phyloP scores from a whole-genome alignment of 2,329 filamentous ascomycete genomes.

The Emericellopsis cladophorae region DNA sequence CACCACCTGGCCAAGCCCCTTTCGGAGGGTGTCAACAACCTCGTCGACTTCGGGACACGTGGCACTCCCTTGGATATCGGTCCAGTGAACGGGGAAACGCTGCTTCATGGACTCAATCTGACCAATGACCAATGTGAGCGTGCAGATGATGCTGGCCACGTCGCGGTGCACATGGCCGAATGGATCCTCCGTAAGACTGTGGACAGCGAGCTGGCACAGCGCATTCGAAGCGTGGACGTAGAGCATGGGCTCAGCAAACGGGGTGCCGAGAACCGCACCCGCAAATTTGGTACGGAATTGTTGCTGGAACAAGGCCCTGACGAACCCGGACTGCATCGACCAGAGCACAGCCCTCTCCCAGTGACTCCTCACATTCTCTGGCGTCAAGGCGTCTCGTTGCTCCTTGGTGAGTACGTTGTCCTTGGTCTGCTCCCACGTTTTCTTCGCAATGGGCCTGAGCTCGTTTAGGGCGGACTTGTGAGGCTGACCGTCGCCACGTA shows the following conservation, averaged over 20 bases:
- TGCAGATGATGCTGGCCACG: conserved; percentile 60
- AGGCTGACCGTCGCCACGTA: conserved; percentile 9
- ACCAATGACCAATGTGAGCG: conserved; percentile 55
- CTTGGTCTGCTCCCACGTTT: conserved; percentile 31
- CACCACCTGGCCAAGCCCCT: conserved; percentile 53
- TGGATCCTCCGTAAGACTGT: conserved; percentile 66
- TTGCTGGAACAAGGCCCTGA: conserved; percentile 60
- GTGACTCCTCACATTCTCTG: conserved; percentile 33
- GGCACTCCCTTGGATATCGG: conserved; percentile 49
- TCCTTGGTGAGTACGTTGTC: conserved; percentile 36
- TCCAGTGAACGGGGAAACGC: conserved; percentile 59
- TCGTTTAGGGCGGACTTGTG: conserved; percentile 27
- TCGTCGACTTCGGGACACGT: conserved; percentile 57
- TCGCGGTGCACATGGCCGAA: conserved; percentile 81
- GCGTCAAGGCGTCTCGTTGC: conserved; percentile 39
- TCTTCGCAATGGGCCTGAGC: conserved; percentile 37
- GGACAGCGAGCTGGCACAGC: conserved; percentile 55
- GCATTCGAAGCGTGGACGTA: conserved; percentile 63
- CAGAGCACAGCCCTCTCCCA: conserved; percentile 32
- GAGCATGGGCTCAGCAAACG: conserved; percentile 55
- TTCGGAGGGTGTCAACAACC: conserved; percentile 51
- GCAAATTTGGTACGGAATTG: conserved; percentile 53
- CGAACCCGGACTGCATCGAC: conserved; percentile 31
- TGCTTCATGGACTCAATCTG: conserved; percentile 57
- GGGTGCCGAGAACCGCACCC: conserved; percentile 58